phyloP scores from a whole-genome alignment of 345 rosid genomes.

The Eucalyptus albens region DNA sequence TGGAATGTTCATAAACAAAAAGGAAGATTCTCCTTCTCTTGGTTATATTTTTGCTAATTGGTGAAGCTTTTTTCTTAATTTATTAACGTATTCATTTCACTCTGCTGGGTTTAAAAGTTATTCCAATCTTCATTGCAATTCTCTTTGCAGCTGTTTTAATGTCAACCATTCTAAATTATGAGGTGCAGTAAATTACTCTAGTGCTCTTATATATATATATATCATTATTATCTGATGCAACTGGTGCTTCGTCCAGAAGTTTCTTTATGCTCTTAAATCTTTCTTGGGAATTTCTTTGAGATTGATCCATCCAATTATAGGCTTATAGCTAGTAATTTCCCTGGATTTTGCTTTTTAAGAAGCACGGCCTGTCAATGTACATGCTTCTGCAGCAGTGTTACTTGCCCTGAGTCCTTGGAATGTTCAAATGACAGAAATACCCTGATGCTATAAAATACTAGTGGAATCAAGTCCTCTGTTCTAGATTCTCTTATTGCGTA shows the following conservation, averaged over 20 bases:
- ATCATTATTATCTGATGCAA: background rate
- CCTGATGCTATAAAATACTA: background rate
- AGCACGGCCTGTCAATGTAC: background rate
- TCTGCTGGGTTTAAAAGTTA: background rate
- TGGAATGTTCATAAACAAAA: background rate
- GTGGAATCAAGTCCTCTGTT: too few relatives aligned
- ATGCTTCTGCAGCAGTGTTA: background rate
- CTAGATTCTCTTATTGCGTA: too few relatives aligned
- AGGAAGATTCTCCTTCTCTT: background rate
- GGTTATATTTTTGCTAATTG: background rate
- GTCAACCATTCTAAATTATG: background rate
- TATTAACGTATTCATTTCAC: background rate
- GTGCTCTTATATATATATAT: background rate
- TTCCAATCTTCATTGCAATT: background rate
- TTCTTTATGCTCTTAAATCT: background rate
- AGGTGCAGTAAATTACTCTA: too few relatives aligned
- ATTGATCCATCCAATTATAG: background rate
- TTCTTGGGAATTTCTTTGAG: background rate
- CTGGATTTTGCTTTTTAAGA: background rate
- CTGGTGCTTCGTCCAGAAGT: background rate
- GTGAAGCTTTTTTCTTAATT: background rate
- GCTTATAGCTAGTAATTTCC: background rate
- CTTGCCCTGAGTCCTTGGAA: background rate
- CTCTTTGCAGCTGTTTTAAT: background rate
- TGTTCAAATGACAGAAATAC: background rate